phyloP scores from a whole-genome alignment of 2,329 filamentous ascomycete genomes.

The Hirsutella thompsonii region DNA sequence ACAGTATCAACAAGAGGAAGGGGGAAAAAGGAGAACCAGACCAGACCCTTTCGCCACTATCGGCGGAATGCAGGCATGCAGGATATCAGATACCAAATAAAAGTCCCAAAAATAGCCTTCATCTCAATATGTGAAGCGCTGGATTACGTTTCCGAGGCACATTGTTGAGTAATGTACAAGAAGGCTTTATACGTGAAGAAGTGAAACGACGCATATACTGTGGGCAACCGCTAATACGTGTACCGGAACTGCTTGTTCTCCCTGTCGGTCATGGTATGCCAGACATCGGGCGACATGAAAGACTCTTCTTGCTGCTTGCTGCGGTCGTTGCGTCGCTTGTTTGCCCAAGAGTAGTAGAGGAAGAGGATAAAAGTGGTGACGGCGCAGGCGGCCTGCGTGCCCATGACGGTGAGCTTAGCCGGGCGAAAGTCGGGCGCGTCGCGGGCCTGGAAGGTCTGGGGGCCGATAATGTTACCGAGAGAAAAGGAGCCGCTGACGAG shows the following conservation, averaged over 20 bases:
- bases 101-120: too few species aligned
- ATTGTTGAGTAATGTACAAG: too few species aligned
- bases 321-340: slow-evolving; percentile 21
- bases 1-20: too few species aligned
- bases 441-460: slow-evolving; percentile 38
- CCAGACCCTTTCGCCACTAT: too few species aligned
- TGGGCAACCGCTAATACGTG: slow-evolving; percentile 17
- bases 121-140: too few species aligned
- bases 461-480: slow-evolving; percentile 42
- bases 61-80: too few species aligned
- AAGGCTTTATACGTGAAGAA: background rate
- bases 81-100: background rate
- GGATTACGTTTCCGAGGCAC: too few species aligned
- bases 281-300: slow-evolving; percentile 28
- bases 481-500: slow-evolving; percentile 37
- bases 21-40: too few species aligned
- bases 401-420: slow-evolving; percentile 42
- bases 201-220: background rate
- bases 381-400: slow-evolving; percentile 31
- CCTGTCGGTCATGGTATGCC: slow-evolving; percentile 38
- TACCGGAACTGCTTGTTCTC: slow-evolving; percentile 47
- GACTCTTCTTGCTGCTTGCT: slow-evolving; percentile 23
- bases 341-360: slow-evolving; percentile 36
- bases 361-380: slow-evolving; percentile 29
- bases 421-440: slow-evolving; percentile 39